Base-by-base conservation (phyloP, 2,329 filamentous ascomycete species). In the Neofusicoccum umdonicola region DNA sequence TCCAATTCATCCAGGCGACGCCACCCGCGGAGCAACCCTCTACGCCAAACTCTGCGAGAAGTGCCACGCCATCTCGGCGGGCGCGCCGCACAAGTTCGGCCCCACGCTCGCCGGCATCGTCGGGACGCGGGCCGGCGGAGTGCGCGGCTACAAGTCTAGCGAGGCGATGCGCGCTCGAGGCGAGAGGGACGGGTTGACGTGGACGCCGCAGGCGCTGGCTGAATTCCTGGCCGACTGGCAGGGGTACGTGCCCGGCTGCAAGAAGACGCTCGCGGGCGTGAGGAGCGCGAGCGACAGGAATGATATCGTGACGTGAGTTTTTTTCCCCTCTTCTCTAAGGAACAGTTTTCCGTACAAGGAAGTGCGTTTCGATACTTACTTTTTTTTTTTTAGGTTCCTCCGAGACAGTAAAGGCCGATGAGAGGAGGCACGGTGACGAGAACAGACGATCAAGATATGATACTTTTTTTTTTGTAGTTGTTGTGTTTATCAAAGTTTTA, bases 51-150 rank as follows among this genome's bases (percentile, higher is more conserved):
- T 31, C 27, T 31, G 27, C 27, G 27, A 31, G 27, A 31, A 61
- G n/a, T 48, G 44, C 44, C 57, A 61, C n/a, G 22, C 48, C 44
- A 48, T 50, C 41, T 1, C 41, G 15, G 13, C 41, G 8, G 9
- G 31, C 3, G n/a, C 17, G 31, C 31, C 13, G 19, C 54, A 22
- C 39, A 22, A 44, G 39, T 60, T 47, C 34, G 22, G 42, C 15
- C 27, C 56, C 41, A 35, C 56, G 22, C 22, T 17, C 13, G 13
- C 22, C 22, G 37, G 17, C 39, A 34, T 45, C 37, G 22, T 52
- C 61, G 61, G 61, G 39, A 47, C 61, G 61, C 61, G 61, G 41
- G 61, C 61, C 48, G 61, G 50, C 39, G 48, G 61, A 8, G 13
- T 60, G 35, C 42, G 41, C 8, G 56, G 42, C n/a, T 37, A 15